A percentile compares a stretch with the other conserved stretches of the same genome.
Conservation (phyloP, 2,329 filamentous ascomycete species). For the Fusarium tanahbumbuense region DNA sequence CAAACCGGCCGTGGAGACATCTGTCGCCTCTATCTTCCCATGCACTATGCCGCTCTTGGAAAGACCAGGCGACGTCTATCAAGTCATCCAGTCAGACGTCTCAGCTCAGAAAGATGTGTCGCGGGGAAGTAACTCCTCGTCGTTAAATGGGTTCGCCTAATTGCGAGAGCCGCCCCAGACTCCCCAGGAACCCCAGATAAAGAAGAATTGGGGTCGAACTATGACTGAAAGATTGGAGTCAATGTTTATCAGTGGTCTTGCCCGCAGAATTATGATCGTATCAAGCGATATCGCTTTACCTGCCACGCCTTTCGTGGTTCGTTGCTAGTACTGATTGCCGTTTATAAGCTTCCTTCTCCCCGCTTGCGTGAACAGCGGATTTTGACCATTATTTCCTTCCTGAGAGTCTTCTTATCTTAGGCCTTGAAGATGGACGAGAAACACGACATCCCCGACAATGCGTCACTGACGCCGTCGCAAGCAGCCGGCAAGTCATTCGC, state of each 20-base stretch:
- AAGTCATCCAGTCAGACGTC: not conserved
- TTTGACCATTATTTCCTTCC: not conserved
- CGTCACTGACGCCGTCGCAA: constrained; percentile 34
- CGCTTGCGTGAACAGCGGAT: too few species aligned
- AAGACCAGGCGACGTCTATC: constrained; percentile 18
- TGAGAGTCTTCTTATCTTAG: constrained; percentile 5
- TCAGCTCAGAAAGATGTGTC: not conserved
- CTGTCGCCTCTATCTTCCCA: not conserved
- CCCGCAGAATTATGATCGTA: not conserved
- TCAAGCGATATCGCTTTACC: not conserved
- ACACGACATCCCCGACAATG: constrained; percentile 20
- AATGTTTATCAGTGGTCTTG: not conserved
- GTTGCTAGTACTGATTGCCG: not conserved
- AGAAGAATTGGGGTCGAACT: not conserved
- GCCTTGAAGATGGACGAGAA: constrained; percentile 19
- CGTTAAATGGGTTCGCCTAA: not conserved
- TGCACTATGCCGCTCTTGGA: constrained; percentile 10
- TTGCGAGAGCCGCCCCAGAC: not conserved
- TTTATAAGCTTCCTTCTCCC: not conserved
- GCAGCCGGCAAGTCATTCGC: constrained; percentile 27
- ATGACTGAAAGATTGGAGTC: not conserved
- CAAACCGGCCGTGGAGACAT: not conserved
- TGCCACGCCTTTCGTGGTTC: not conserved
- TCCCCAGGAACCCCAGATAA: not conserved
- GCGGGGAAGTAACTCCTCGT: not conserved